These are phyloP conservation scores for Leucaena leucocephala DNA, from an alignment of 306 rosid genomes.

Conservation along the genomic window DNA sequence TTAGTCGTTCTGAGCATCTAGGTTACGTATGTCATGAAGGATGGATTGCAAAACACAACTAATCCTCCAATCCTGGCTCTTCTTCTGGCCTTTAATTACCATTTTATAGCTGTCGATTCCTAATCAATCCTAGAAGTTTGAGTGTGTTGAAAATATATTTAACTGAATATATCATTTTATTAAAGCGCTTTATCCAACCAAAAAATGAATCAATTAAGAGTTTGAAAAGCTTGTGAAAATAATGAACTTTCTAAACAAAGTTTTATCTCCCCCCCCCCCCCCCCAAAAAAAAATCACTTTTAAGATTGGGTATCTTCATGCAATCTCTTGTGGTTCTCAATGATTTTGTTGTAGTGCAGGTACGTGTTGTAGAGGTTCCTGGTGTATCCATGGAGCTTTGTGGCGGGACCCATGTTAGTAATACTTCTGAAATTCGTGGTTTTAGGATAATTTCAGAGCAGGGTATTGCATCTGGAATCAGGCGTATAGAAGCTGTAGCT, in stretches of 20 bases:
- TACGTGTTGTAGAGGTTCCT: slow-evolving; percentile 95
- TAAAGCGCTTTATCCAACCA: slow-evolving; percentile 5
- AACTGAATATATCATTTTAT: slow-evolving; percentile 18
- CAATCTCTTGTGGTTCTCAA: slow-evolving; percentile 25
- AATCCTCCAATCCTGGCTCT: neutral
- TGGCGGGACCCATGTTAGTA: slow-evolving; percentile 91
- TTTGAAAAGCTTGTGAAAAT: slow-evolving; percentile 25
- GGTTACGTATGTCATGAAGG: slow-evolving; percentile 12
- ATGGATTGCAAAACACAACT: slow-evolving; percentile 17
- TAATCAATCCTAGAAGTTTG: neutral
- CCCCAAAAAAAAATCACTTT: too few relatives aligned
- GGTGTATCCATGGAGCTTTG: slow-evolving; percentile 98
- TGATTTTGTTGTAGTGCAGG: slow-evolving; percentile 58
- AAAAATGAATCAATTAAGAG: slow-evolving; percentile 25
- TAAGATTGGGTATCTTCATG: slow-evolving; percentile 8
- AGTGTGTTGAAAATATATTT: slow-evolving; percentile 7
- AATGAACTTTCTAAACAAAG: slow-evolving; percentile 13
- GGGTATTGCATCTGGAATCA: slow-evolving; percentile 92
- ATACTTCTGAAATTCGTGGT: slow-evolving; percentile 93
- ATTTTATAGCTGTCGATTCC: slow-evolving; percentile 14
- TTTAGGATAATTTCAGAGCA: slow-evolving; percentile 91
- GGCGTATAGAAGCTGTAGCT: slow-evolving; percentile 97
- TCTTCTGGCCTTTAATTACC: slow-evolving; percentile 24
- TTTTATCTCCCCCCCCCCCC: slow-evolving; percentile 20
- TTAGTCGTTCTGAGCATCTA: slow-evolving; percentile 27